Conservation (phyloP, 1,284 basidiomycete genomes). For the Leccinum cinnamomeum region DNA sequence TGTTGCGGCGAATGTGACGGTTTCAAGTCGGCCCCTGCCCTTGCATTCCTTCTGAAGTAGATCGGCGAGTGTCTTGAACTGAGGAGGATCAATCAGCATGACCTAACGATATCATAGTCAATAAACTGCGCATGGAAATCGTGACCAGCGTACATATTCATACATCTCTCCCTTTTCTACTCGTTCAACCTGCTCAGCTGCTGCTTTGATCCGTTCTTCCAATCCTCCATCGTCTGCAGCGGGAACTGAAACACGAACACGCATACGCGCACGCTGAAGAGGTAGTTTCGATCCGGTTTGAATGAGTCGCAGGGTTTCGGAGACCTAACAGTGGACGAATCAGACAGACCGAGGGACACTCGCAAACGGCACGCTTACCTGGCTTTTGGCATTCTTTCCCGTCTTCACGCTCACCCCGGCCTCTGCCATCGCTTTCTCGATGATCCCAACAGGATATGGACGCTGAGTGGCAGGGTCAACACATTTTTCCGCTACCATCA, state of each 20-base stretch:
- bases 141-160: conserved; percentile 70
- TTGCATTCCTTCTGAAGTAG: conserved; percentile 89
- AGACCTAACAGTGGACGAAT: conserved; percentile 55
- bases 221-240: conserved; percentile 70
- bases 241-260: conserved; percentile 82
- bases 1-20: conserved; percentile 70
- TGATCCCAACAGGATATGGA: conserved; percentile 93
- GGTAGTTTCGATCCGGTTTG: conserved; percentile 82
- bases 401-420: conserved; percentile 89
- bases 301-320: conserved; percentile 88
- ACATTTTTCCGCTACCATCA: conserved; percentile 91
- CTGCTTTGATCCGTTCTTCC: conserved; percentile 70
- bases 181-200: conserved; percentile 83
- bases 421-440: conserved; percentile 97
- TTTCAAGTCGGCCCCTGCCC: conserved; percentile 82
- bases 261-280: conserved; percentile 92
- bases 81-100: conserved; percentile 89
- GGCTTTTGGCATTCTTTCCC: conserved; percentile 90
- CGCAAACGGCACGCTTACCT: conserved; percentile 47
- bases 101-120: conserved; percentile 49
- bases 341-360: neutral
- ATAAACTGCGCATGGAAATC: conserved; percentile 2
- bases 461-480: conserved; percentile 89
- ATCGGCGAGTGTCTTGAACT: conserved; percentile 89
- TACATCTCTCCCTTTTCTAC: conserved; percentile 83